phyloP scores from a whole-genome alignment of 1,284 basidiomycete genomes.

The Rhodotorula sp. region DNA sequence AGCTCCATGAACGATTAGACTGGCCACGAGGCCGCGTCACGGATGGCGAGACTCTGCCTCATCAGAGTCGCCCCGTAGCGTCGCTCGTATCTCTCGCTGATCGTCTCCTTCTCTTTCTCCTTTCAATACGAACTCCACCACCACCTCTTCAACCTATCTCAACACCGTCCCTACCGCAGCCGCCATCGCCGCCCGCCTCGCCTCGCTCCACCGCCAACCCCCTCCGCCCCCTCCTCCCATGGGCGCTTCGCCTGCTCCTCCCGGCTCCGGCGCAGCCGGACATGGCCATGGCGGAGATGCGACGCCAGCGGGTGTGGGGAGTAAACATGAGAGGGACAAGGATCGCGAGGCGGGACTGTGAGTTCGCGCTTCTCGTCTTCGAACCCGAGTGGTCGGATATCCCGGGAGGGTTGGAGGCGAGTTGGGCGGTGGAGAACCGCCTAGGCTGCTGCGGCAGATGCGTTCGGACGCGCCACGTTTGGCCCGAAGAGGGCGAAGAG shows the following conservation, averaged over 20 bases:
- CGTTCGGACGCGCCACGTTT: too few relatives aligned
- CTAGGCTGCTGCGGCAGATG: too few relatives aligned
- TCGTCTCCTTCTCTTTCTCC: slow-evolving; percentile 6
- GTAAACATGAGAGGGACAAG: slow-evolving; percentile 5
- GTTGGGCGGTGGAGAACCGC: too few relatives aligned
- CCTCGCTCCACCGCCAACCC: not conserved
- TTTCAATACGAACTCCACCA: too few relatives aligned
- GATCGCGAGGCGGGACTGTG: slow-evolving; percentile 15
- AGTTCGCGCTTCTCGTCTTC: not conserved
- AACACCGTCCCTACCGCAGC: not conserved
- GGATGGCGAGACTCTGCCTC: not conserved
- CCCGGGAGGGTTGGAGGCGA: too few relatives aligned
- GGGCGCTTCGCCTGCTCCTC: slow-evolving; percentile 4
- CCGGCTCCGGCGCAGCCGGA: not conserved
- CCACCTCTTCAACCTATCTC: not conserved
- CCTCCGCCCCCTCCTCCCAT: not conserved
- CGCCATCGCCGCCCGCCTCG: slow-evolving; percentile 16
- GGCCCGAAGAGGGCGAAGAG: too few relatives aligned
- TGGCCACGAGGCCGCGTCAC: too few relatives aligned
- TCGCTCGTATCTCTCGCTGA: slow-evolving; percentile 30
- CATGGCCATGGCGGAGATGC: not conserved
- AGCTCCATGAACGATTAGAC: too few relatives aligned
- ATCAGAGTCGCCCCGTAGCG: too few relatives aligned
- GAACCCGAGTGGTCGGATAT: too few relatives aligned
- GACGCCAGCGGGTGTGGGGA: not conserved